Evolutionary conservation across 2,329 filamentous ascomycete genomes (phyloP).

Genomic region (Neonectria magnoliae): DNA sequence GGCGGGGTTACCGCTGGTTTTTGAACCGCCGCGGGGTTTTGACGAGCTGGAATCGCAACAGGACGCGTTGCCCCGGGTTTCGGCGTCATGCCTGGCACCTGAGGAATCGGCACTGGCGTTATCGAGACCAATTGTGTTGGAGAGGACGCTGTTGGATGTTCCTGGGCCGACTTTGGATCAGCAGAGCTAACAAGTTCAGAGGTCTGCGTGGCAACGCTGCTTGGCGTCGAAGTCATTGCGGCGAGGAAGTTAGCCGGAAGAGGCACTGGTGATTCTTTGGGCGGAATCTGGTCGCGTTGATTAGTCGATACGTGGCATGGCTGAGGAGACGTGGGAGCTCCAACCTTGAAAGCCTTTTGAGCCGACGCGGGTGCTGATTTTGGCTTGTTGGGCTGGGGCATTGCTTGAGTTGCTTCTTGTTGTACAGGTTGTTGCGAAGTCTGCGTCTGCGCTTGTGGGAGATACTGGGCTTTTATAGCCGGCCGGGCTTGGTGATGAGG

Average conservation of each 20-base stretch:
- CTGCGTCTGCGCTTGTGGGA: slow-evolving; percentile 20
- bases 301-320: slow-evolving; percentile 43
- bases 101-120: slow-evolving; percentile 48
- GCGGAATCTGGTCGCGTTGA: slow-evolving; percentile 45
- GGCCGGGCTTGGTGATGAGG: slow-evolving; percentile 18
- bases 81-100: slow-evolving; percentile 30
- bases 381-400: slow-evolving; percentile 33
- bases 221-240: slow-evolving; percentile 49
- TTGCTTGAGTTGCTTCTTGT: slow-evolving; percentile 1
- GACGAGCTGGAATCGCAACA: not conserved
- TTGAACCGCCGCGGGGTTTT: not conserved
- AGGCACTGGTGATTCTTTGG: slow-evolving; percentile 57
- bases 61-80: not conserved
- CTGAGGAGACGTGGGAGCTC: slow-evolving; percentile 40
- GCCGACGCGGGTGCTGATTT: slow-evolving; percentile 35
- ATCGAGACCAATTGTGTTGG: slow-evolving; percentile 32
- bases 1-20: not conserved
- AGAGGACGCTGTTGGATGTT: slow-evolving; percentile 22
- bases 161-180: slow-evolving; percentile 16
- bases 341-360: slow-evolving; percentile 48
- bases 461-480: slow-evolving; percentile 36
- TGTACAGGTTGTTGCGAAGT: slow-evolving; percentile 12
- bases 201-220: slow-evolving; percentile 28
- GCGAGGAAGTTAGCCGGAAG: slow-evolving; percentile 55
- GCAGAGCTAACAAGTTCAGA: slow-evolving; percentile 6